Conservation (phyloP, 495 filamentous ascomycete genomes). For the Viridothelium virens region DNA sequence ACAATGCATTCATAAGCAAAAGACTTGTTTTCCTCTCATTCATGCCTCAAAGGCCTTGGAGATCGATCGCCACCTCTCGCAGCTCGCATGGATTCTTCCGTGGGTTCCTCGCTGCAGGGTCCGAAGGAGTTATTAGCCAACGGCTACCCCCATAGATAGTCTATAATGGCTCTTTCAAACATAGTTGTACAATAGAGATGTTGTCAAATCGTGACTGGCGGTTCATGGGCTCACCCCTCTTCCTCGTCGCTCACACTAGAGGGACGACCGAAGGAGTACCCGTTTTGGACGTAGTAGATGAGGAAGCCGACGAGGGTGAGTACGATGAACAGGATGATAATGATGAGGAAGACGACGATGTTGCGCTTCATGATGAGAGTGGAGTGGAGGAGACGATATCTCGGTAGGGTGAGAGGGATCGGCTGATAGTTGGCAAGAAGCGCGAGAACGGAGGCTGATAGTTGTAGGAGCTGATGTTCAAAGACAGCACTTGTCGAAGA, state of each 20-base stretch:
- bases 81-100: background rate
- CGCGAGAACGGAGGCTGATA: background rate
- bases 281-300: constrained; percentile 36
- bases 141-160: background rate
- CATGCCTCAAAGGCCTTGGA: background rate
- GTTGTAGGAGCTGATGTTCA: background rate
- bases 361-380: constrained; percentile 35
- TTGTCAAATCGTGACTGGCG: background rate
- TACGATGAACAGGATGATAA: constrained; percentile 40
- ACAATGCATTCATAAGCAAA: background rate
- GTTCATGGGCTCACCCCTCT: background rate
- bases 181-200: background rate
- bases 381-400: background rate
- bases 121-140: background rate
- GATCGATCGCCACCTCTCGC: background rate
- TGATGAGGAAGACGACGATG: constrained; percentile 41
- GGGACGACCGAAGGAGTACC: constrained; percentile 17
- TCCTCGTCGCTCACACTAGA: constrained; percentile 20
- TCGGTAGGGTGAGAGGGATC: background rate
- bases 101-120: background rate
- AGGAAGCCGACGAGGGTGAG: constrained; percentile 35
- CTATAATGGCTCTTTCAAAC: background rate
- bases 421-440: background rate
- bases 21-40: background rate
- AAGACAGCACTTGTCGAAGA: background rate